Percentiles rank a stretch among this genome's conserved stretches.
Conservation (phyloP, 2,329 filamentous ascomycete species). For the Thielaviopsis ethacetica region DNA sequence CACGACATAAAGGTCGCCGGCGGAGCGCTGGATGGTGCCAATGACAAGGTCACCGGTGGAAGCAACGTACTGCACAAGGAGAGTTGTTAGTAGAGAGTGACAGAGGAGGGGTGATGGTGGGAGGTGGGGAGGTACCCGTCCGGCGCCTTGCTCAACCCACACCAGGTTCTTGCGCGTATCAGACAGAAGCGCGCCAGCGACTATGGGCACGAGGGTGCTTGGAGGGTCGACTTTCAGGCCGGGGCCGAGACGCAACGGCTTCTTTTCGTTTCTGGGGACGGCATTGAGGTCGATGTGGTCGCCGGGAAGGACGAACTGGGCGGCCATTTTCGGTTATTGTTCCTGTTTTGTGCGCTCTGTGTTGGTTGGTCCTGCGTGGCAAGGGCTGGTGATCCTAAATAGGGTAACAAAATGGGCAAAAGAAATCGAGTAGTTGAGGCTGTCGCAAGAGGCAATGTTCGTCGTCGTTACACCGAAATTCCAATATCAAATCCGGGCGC, state of each 20-base stretch:
- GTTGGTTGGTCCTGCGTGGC: too few species aligned
- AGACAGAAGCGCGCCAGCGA: conserved; percentile 49
- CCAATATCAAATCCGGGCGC: background rate
- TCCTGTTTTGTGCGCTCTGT: background rate
- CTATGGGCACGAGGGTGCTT: conserved; percentile 51
- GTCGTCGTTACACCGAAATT: background rate
- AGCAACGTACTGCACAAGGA: conserved; percentile 51
- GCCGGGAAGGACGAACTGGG: conserved; percentile 58
- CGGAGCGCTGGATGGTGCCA: conserved; percentile 63
- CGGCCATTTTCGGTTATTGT: conserved; percentile 27
- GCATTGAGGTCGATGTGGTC: conserved; percentile 50
- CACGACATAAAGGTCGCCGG: conserved; percentile 66
- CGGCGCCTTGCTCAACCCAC: conserved; percentile 56
- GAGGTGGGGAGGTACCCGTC: conserved; percentile 36
- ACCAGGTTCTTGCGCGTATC: conserved; percentile 61
- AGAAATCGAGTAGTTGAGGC: background rate
- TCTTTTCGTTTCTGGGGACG: conserved; percentile 51
- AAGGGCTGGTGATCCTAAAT: too few species aligned
- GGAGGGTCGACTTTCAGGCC: conserved; percentile 70
- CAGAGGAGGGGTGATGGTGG: background rate
- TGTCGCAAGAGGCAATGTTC: background rate
- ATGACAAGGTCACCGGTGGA: conserved; percentile 74
- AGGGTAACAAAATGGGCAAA: background rate
- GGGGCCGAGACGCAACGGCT: conserved; percentile 64
- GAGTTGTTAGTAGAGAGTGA: background rate